Base-by-base conservation (phyloP, 2,329 filamentous ascomycete species). In the Phialemonium atrogriseum region DNA sequence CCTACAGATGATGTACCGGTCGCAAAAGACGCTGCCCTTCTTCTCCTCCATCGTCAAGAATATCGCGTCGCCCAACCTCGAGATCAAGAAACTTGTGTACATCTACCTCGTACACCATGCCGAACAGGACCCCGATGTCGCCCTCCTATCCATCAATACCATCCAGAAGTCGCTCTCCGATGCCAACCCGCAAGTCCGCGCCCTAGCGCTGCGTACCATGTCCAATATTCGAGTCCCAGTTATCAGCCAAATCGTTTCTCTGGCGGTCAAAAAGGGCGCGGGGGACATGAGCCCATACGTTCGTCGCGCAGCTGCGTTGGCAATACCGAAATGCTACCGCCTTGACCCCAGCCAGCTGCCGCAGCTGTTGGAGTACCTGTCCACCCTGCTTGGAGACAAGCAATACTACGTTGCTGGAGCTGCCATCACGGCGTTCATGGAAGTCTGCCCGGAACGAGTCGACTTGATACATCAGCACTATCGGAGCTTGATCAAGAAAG, bases 41-140 rank as follows among this genome's bases (percentile, higher is more conserved):
- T 98, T 98, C 68, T 94, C 89, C n/a, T 84, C 87, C 15, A 84
- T 98, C 34, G 86, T 98, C 56, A 98, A 98, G 65, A 98, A 96
- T 48, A 86, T 95, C 37, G 89, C 89, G 17, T 94, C 85, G 22
- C 83, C 88, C 10, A 94, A 87, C 49, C 72, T 95, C 48, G 87
- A 94, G 51, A 88, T 96, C 58, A 93, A 95, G 62, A 96, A 96
- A 59, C 77, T 98, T 34, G 91, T 98, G 40, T 98, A 98, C 66
- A 94, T 95, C 54, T 98, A 95, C 60, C 78, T 98, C 40, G 81
- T 96, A 38, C 85, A 93, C 54, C 88, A 98, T 70, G 91, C 91
- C 55, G 91, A 96, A 56, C 78, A 87, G 42, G 91, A 96, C 51
- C 91, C 89, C 36, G 91, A 98, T 59, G 83, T 95, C 27, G 88